Conservation (phyloP, 108 stramenopile species). For the Skeletonema potamos region DNA sequence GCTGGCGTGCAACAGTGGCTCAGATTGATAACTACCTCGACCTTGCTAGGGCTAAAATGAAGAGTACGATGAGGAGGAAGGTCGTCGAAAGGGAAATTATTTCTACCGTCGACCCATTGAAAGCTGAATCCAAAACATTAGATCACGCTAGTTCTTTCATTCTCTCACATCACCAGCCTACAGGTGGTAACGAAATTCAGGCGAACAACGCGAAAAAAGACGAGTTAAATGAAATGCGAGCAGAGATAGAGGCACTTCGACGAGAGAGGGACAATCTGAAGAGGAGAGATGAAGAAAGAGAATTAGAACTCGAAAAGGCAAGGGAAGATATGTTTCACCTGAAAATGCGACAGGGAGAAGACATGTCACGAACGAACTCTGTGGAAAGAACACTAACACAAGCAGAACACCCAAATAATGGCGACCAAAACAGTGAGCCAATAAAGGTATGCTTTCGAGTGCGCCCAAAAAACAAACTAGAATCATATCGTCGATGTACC, state of each 20-base stretch:
- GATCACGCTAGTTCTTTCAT: background rate
- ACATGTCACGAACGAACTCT: background rate
- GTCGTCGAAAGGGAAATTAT: background rate
- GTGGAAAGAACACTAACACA: background rate
- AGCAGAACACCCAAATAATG: background rate
- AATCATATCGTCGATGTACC: constrained; percentile 7
- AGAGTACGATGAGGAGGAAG: background rate
- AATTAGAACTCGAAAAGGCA: constrained; percentile 3
- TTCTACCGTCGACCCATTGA: background rate
- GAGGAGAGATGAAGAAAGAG: constrained; percentile 7
- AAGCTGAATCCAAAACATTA: background rate
- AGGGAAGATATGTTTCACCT: constrained; percentile 5
- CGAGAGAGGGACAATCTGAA: constrained; percentile 7
- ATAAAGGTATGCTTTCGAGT: constrained; percentile 9
- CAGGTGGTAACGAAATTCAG: background rate
- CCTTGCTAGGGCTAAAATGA: background rate
- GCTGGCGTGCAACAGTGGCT: constrained; percentile 7
- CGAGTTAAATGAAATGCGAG: constrained; percentile 5
- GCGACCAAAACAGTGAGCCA: background rate
- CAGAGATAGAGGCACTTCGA: constrained; percentile 6
- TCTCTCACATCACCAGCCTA: background rate
- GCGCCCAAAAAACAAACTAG: constrained; percentile 7
- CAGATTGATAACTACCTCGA: constrained; percentile 5
- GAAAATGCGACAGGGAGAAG: background rate
- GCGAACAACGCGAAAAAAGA: background rate